These are phyloP conservation scores for Linderina pennispora DNA, from an alignment of 192 early-diverging fungal genomes.

Conservation along the genomic window DNA sequence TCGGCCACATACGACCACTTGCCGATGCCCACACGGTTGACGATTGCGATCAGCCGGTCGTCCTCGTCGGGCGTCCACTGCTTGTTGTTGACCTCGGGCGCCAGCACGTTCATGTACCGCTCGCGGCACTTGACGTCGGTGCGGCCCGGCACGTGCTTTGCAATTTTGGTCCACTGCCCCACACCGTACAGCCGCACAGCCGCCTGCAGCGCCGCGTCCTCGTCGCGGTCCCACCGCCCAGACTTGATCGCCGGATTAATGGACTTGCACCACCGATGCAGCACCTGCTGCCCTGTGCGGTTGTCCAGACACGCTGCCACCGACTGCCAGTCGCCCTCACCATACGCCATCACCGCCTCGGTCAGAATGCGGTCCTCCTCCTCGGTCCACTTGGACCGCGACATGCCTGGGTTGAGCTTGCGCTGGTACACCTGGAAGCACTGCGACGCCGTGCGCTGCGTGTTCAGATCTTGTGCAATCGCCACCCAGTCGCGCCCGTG, in stretches of 20 bases:
- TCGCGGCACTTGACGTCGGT: slow-evolving; percentile 78
- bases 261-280: slow-evolving; percentile 66
- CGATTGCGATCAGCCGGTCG: slow-evolving; percentile 34
- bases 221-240: slow-evolving; percentile 59
- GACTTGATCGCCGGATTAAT: slow-evolving; percentile 61
- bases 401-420: slow-evolving; percentile 37
- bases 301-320: slow-evolving; percentile 58
- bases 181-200: slow-evolving; percentile 61
- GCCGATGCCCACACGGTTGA: slow-evolving; percentile 42
- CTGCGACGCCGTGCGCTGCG: slow-evolving; percentile 63
- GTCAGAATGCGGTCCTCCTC: slow-evolving; percentile 60
- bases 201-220: slow-evolving; percentile 58
- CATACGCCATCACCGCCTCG: slow-evolving; percentile 59
- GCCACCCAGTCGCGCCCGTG: slow-evolving; percentile 56
- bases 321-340: slow-evolving; percentile 68
- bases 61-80: slow-evolving; percentile 53
- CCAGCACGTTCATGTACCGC: slow-evolving; percentile 65
- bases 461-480: slow-evolving; percentile 56
- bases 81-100: slow-evolving; percentile 51
- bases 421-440: slow-evolving; percentile 68
- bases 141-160: slow-evolving; percentile 60
- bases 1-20: slow-evolving; percentile 54
- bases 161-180: slow-evolving; percentile 65
- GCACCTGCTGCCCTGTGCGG: slow-evolving; percentile 65
- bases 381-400: slow-evolving; percentile 56